phyloP scores from a whole-genome alignment of 768 basidiomycete genomes.

The Suillus hirtellus region DNA sequence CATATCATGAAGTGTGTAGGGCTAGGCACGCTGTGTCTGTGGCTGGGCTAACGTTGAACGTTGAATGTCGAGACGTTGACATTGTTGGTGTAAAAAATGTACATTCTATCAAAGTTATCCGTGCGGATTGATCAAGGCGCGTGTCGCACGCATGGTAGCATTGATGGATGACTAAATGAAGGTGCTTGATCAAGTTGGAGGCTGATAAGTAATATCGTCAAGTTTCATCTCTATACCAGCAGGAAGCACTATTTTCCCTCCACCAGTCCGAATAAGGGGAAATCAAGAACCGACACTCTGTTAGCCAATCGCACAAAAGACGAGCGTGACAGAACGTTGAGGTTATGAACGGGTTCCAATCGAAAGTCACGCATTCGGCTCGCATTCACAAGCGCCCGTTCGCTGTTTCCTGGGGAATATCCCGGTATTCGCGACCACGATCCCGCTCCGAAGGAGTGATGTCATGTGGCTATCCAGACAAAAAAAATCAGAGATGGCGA shows the following conservation, averaged over 20 bases:
- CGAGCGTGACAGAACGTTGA: not conserved
- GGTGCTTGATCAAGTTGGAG: not conserved
- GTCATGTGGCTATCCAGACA: slow-evolving; percentile 20
- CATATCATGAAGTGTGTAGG: not conserved
- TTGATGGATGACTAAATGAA: too few relatives aligned
- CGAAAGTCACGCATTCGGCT: too few relatives aligned
- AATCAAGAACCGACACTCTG: not conserved
- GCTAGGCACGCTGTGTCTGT: too few relatives aligned
- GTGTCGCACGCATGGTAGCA: not conserved
- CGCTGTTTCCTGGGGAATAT: slow-evolving; percentile 15
- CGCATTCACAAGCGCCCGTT: slow-evolving; percentile 21
- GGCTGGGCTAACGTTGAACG: not conserved
- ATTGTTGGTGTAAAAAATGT: not conserved
- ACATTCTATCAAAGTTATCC: not conserved
- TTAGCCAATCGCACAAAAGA: slow-evolving; percentile 1
- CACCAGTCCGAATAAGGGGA: not conserved
- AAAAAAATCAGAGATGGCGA: slow-evolving; percentile 5
- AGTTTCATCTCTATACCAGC: not conserved
- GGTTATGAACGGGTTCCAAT: not conserved
- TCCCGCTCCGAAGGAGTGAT: slow-evolving; percentile 18
- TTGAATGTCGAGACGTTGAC: too few relatives aligned
- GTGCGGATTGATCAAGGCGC: not conserved
- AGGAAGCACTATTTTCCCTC: not conserved
- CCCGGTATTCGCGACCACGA: slow-evolving; percentile 7
- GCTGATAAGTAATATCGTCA: not conserved